Base-by-base conservation (phyloP, 306 rosid species). In the Arachis hypogaea region DNA sequence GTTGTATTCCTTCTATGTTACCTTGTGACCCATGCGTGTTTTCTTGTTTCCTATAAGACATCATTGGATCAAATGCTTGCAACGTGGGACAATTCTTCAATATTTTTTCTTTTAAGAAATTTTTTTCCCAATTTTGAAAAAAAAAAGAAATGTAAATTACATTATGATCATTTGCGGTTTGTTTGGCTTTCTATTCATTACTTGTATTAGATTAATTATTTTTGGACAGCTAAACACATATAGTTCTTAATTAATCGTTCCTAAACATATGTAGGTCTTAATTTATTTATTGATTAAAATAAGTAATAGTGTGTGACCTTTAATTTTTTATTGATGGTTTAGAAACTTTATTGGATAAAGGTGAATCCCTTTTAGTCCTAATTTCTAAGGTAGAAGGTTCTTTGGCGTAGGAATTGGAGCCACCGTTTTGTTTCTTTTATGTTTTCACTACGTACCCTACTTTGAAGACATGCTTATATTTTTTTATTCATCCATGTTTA, bases 1-100 rank as follows among this genome's bases (percentile, higher is more conserved):
- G 65, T 64, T 57, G 11, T 29, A 49, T 77, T 63, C 38, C 62
- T n/a, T 9, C 7, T 43, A 65, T 73, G 60, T 68, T 58, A 63
- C 71, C 54, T 61, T 14, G 33, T 82, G 72, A 59, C 73, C 63
- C 86, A 74, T 81, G 79, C 77, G 70, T 69, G 77, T 73, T 72
- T 71, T 71, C 75, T 71, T 76, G 76, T 68, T 78, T 61, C 74
- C 82, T 61, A 80, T 47, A 36, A 29, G 71, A 71, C 92, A 83
- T 62, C 65, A 83, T 83, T 55, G 82, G 86, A 82, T 82, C 80
- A 81, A 73, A 82, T 79, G 80, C 78, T 43, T 41, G 58, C 38
- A 65, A 75, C 59, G 50, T 60, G 67, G 73, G 70, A 51, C 84
- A 47, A 33, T 33, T 33, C 38, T 72, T 22, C 28, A 22, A 22